phyloP scores from a whole-genome alignment of 2,329 filamentous ascomycete genomes.

The Calycina marina region DNA sequence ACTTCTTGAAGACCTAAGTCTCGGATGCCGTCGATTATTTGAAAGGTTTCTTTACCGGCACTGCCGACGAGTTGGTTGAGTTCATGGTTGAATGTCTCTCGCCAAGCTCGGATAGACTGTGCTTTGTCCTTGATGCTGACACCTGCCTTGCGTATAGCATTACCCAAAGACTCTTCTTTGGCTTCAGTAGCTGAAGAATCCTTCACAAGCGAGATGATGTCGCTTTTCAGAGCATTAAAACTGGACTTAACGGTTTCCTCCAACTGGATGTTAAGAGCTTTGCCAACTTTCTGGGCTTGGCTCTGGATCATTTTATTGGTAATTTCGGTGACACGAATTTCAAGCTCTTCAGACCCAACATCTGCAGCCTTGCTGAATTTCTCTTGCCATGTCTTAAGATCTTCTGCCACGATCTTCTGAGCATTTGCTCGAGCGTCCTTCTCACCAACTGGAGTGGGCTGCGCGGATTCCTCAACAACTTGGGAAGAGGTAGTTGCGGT shows the following conservation, averaged over 20 bases:
- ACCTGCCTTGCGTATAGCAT: constrained; percentile 41
- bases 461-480: constrained; percentile 17
- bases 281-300: constrained; percentile 51
- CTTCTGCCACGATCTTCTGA: constrained; percentile 56
- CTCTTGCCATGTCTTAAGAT: constrained; percentile 73
- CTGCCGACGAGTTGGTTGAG: constrained; percentile 39
- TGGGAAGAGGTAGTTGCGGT: constrained; percentile 5
- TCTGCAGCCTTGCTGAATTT: constrained; percentile 79
- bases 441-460: constrained; percentile 24
- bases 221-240: constrained; percentile 48
- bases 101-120: constrained; percentile 50
- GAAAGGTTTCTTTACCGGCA: constrained; percentile 48
- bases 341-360: constrained; percentile 60
- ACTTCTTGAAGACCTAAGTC: constrained; percentile 59
- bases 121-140: constrained; percentile 47
- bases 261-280: constrained; percentile 52
- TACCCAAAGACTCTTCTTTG: constrained; percentile 35
- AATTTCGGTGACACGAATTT: constrained; percentile 52
- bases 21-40: constrained; percentile 53
- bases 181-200: constrained; percentile 36
- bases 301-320: constrained; percentile 52
- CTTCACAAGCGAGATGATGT: constrained; percentile 49
- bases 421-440: constrained; percentile 41
- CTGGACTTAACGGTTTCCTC: constrained; percentile 51
- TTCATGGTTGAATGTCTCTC: constrained; percentile 40